Evolutionary conservation across 2,329 filamentous ascomycete genomes (phyloP).

Genomic region (Aspergillus thermomutatus): DNA sequence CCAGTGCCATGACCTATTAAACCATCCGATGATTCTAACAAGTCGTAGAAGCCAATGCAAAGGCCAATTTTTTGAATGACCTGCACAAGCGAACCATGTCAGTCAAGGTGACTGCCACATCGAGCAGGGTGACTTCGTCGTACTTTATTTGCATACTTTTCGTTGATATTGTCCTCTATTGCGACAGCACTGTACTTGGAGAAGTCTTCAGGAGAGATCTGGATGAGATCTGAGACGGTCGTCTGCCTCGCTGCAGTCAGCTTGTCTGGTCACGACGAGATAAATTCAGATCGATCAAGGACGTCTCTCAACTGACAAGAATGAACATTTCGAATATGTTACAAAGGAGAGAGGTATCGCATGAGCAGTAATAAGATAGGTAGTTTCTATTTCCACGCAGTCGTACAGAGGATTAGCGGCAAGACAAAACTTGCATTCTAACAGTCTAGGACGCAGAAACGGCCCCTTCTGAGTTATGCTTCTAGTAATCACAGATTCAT

Average conservation of each 20-base stretch:
- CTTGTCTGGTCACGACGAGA: background rate
- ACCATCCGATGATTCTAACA: slow-evolving; percentile 85
- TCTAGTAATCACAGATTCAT: slow-evolving; percentile 1
- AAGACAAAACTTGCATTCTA: slow-evolving; percentile 16
- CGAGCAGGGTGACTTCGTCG: slow-evolving; percentile 1
- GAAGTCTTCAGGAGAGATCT: slow-evolving; percentile 87
- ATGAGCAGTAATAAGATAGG: background rate
- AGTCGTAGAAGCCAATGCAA: slow-evolving; percentile 88
- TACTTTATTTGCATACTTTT: slow-evolving; percentile 93
- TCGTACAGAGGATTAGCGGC: slow-evolving; percentile 4
- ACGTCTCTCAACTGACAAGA: slow-evolving; percentile 38
- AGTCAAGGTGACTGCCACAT: background rate
- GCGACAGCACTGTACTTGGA: slow-evolving; percentile 74
- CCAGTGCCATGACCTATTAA: slow-evolving; percentile 90
- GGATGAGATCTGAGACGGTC: slow-evolving; percentile 89
- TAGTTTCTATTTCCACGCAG: slow-evolving; percentile 10
- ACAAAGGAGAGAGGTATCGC: background rate
- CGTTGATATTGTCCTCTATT: slow-evolving; percentile 94
- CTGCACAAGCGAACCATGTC: slow-evolving; percentile 32
- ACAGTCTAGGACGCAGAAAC: slow-evolving; percentile 1
- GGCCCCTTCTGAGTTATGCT: background rate
- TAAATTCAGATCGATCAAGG: slow-evolving; percentile 15
- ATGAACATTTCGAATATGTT: slow-evolving; percentile 45
- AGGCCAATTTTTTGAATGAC: slow-evolving; percentile 92
- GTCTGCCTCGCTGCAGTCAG: slow-evolving; percentile 55